Conservation (phyloP, 805 yeast species). For the Saitoella complicata region DNA sequence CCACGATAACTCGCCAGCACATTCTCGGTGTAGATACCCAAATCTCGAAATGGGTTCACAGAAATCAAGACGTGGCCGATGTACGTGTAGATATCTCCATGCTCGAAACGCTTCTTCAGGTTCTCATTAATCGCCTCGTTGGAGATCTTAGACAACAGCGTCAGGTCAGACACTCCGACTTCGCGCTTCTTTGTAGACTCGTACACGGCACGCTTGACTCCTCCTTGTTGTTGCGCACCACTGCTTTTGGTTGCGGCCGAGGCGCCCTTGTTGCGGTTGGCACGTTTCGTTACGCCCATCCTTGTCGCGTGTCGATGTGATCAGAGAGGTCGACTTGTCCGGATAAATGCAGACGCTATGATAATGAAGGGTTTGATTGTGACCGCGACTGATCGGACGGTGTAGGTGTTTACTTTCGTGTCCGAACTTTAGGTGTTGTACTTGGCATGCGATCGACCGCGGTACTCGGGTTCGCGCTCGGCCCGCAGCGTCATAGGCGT, state of each 20-base stretch:
- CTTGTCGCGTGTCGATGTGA: neutral
- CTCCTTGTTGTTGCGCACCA: constrained; percentile 16
- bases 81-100: constrained; percentile 79
- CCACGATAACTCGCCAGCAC: constrained; percentile 66
- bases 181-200: constrained; percentile 80
- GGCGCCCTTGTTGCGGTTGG: constrained; percentile 14
- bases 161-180: constrained; percentile 95
- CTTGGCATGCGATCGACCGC: no score
- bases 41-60: constrained; percentile 89
- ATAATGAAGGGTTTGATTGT: neutral
- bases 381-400: no score
- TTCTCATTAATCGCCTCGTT: constrained; percentile 90
- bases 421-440: no score
- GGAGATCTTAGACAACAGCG: constrained; percentile 70
- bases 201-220: constrained; percentile 66
- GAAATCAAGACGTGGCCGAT: constrained; percentile 90
- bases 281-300: constrained; percentile 15
- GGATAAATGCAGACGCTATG: neutral
- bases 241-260: constrained; percentile 16
- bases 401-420: no score
- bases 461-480: no score
- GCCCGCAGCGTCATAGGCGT: no score
- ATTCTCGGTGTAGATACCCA: constrained; percentile 83
- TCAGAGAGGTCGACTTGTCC: neutral
- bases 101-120: constrained; percentile 72